Evolutionary conservation across 768 basidiomycete genomes (phyloP).

Genomic region (Gelatoporia subvermispora): DNA sequence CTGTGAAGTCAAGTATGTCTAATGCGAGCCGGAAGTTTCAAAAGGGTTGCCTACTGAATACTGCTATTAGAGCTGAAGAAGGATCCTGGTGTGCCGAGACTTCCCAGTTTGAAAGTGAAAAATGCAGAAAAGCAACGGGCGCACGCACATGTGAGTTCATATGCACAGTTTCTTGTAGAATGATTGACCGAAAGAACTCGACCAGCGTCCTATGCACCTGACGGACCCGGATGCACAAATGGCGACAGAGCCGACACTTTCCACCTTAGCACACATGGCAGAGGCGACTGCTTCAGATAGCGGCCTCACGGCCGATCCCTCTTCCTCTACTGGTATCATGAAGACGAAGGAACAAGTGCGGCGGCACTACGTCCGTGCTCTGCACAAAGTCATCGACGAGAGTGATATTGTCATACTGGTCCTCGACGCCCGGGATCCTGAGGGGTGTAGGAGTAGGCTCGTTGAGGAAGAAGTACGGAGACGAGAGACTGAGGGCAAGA

Average conservation of each 20-base stretch:
- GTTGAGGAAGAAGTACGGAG: constrained; percentile 93
- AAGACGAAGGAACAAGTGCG: constrained; percentile 70
- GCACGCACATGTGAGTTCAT: not conserved
- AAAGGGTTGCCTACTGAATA: not conserved
- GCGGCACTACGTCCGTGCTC: constrained; percentile 67
- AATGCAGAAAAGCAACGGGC: constrained; percentile 42
- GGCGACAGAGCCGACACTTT: constrained; percentile 70
- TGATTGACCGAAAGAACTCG: not conserved
- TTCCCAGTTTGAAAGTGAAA: constrained; percentile 65
- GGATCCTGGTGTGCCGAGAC: constrained; percentile 83
- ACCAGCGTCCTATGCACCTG: constrained; percentile 12
- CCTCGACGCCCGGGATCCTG: constrained; percentile 91
- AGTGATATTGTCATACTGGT: constrained; percentile 88
- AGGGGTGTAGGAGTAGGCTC: constrained; percentile 85
- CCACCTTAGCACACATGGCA: constrained; percentile 52
- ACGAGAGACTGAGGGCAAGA: constrained; percentile 85
- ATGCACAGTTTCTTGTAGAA: not conserved
- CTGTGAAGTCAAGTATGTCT: constrained; percentile 20
- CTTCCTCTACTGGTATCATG: constrained; percentile 25
- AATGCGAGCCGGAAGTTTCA: not conserved
- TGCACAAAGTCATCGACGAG: constrained; percentile 91
- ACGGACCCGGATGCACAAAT: constrained; percentile 57
- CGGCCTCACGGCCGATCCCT: constrained; percentile 22
- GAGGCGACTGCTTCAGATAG: constrained; percentile 23
- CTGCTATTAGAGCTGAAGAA: constrained; percentile 66